Evolutionary conservation across 768 basidiomycete species (phyloP).

Genomic region (Boletus rubroflammeus): DNA sequence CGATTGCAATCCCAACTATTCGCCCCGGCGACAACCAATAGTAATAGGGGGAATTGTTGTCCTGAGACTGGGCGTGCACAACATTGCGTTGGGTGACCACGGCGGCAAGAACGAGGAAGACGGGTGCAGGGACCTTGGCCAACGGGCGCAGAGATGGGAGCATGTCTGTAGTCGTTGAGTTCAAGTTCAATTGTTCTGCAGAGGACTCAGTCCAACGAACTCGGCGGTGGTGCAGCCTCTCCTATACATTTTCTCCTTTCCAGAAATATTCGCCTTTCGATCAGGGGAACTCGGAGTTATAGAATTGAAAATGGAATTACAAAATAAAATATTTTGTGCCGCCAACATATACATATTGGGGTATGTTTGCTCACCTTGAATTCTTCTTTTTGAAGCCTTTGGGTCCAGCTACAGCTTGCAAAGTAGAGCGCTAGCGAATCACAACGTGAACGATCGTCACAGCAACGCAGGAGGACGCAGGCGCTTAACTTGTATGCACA

Average conservation of each 20-base stretch:
- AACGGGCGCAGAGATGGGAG: background rate
- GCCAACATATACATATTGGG: no score
- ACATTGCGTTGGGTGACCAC: slow-evolving; percentile 3
- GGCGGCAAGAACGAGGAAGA: background rate
- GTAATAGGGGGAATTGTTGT: background rate
- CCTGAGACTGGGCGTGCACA: slow-evolving; percentile 13
- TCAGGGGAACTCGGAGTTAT: background rate
- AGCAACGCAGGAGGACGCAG: no score
- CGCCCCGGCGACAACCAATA: slow-evolving; percentile 26
- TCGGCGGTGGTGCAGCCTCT: background rate
- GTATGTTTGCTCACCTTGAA: no score
- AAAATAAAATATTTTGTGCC: no score
- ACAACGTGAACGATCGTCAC: no score
- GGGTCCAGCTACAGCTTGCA: no score
- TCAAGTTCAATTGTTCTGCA: background rate
- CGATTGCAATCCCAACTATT: slow-evolving; percentile 25
- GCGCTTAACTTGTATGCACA: no score
- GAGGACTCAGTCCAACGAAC: background rate
- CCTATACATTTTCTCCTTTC: background rate
- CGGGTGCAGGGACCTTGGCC: background rate
- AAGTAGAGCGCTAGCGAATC: no score
- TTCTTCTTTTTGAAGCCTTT: no score
- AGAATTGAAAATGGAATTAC: no score
- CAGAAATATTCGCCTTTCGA: background rate
- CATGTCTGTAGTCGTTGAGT: slow-evolving; percentile 1